Evolutionary conservation across 2,329 filamentous ascomycete genomes (phyloP), one percentile per base, ranked within the genome.

Genomic region (Stemphylium lycopersici): DNA sequence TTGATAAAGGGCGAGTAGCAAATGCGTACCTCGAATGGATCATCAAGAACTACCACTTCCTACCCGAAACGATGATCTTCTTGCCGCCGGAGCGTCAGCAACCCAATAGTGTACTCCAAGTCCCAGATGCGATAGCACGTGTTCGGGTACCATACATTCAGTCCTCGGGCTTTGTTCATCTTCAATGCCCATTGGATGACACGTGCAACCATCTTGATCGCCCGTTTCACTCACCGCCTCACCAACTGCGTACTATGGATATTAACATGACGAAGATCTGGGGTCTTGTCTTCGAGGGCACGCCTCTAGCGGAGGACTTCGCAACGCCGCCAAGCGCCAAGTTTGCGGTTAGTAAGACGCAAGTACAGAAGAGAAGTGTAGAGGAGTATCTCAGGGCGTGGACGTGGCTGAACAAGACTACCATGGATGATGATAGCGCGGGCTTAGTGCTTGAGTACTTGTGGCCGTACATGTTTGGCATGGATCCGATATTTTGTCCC

Each of bases 241-340:
- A 62, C 32, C 57, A 60, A 32, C 56, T 59, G 13, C 45, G 62
- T 20, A 59, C 61, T 29, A 32, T 62, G 50, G 75, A 79, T 42
- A 56, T 57, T 7, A 42, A 42, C 15, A 62, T 68, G 44, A 36
- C 49, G 3, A 67, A 70, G 7, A 78, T 75, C 1, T 83, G 81
- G 62, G 69, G 72, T 62, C 73, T 77, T n/a, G 55, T 83, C 2
- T 82, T 83, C 52, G 45, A 48, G 29, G 66, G 69, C 12, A 48
- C 48, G 0, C 39, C 52, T 4, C 61, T 76, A 2, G 81, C 80
- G 0, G 65, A 77, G 12, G 62, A 70, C 16, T 73, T 84, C 13
- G 80, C 76, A 1, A 73, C 76, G 2, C 74, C 76, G 8, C 82
- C 80, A 56, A 82, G 73, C 44, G 65, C 65, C 2, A 68, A 72